These are phyloP conservation scores for Lasiosphaeria hispida DNA, from an alignment of 495 filamentous ascomycete species.

Conservation along the genomic window DNA sequence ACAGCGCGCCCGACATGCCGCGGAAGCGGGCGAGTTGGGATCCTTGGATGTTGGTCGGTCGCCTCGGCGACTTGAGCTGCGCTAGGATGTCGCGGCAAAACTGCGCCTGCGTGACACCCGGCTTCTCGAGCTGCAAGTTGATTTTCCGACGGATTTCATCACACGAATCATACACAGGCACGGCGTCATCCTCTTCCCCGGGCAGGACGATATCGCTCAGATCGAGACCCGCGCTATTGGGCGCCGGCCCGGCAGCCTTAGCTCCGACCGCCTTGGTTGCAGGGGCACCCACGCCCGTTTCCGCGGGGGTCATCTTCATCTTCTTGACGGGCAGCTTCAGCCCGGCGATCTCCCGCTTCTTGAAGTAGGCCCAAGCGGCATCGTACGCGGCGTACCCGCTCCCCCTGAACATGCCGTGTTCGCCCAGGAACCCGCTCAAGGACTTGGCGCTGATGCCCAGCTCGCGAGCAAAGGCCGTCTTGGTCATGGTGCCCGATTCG, in stretches of 20 bases:
- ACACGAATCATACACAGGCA: constrained; percentile 54
- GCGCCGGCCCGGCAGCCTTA: background rate
- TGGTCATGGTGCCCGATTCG: constrained; percentile 47
- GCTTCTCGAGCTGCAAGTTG: constrained; percentile 44
- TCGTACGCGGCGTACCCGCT: constrained; percentile 24
- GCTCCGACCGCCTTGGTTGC: constrained; percentile 3
- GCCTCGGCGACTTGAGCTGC: constrained; percentile 19
- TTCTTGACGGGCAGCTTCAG: constrained; percentile 35
- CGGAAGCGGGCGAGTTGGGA: constrained; percentile 48
- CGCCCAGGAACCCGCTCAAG: constrained; percentile 38
- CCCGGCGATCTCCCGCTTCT: constrained; percentile 30
- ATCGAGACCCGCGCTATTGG: constrained; percentile 25
- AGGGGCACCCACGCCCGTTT: background rate
- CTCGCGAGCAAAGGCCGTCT: constrained; percentile 42
- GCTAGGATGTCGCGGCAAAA: constrained; percentile 50
- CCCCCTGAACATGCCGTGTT: constrained; percentile 35
- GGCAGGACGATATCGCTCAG: constrained; percentile 37
- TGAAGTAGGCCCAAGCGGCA: constrained; percentile 35
- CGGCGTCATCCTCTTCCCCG: constrained; percentile 41
- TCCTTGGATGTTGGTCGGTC: constrained; percentile 28
- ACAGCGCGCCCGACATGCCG: constrained; percentile 43
- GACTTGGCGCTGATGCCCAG: constrained; percentile 37
- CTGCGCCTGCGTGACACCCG: constrained; percentile 50
- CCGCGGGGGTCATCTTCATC: constrained; percentile 16
- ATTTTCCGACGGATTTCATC: constrained; percentile 58